Percentiles rank a stretch among this genome's conserved stretches.
Conservation (phyloP, 306 rosid genomes). For the Lithocarpus polystachyus region DNA sequence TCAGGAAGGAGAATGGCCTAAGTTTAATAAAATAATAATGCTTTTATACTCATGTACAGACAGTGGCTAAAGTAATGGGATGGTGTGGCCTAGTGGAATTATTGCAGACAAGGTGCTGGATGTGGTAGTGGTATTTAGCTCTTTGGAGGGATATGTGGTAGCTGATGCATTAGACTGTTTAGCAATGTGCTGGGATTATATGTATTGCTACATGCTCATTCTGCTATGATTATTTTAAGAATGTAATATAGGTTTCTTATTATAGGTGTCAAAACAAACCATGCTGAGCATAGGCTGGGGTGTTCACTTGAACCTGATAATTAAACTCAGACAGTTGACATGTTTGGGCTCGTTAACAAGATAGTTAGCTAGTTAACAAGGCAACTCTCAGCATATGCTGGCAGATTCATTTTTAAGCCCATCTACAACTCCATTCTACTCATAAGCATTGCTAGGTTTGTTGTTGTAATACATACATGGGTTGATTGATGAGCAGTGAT, state of each 20-base stretch:
- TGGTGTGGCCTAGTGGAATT: too few relatives aligned
- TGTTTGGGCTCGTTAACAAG: background rate
- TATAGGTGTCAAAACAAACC: background rate
- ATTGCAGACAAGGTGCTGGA: too few relatives aligned
- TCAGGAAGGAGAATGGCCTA: background rate
- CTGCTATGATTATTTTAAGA: background rate
- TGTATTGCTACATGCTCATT: background rate
- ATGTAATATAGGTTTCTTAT: background rate
- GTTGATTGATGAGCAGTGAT: background rate
- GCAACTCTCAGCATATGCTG: background rate
- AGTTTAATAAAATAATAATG: too few relatives aligned
- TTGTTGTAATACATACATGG: background rate
- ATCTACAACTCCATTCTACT: background rate
- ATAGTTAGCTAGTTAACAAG: background rate
- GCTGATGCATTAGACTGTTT: too few relatives aligned
- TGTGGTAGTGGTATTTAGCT: too few relatives aligned
- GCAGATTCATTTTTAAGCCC: background rate
- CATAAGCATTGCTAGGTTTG: background rate
- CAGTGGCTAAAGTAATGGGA: too few relatives aligned
- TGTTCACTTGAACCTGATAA: background rate
- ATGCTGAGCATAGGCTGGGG: background rate
- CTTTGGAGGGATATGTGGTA: too few relatives aligned
- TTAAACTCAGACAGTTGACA: background rate
- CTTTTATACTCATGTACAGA: background rate
- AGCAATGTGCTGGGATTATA: background rate